phyloP scores from a whole-genome alignment of 2,329 filamentous ascomycete species.

The Epichloe gansuensis region DNA sequence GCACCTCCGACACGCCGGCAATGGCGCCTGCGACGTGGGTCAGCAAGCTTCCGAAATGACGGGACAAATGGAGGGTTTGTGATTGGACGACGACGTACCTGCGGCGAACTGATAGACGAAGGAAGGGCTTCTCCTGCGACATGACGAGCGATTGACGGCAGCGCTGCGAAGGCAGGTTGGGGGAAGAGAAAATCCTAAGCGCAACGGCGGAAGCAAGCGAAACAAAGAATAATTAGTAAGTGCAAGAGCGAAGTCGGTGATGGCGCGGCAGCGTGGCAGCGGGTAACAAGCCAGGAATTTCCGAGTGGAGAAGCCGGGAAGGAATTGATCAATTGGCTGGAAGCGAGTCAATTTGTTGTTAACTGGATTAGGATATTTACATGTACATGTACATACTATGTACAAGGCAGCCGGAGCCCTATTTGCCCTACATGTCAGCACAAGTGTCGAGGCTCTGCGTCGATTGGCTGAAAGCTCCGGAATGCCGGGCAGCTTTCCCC shows the following conservation, averaged over 20 bases:
- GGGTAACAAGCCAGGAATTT: background rate
- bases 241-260: conserved; percentile 3
- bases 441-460: conserved; percentile 9
- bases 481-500: background rate
- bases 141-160: conserved; percentile 33
- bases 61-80: background rate
- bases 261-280: background rate
- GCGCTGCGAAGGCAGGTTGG: background rate
- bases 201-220: background rate
- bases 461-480: conserved; percentile 16
- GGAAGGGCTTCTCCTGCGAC: conserved; percentile 62
- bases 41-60: conserved; percentile 3
- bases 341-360: too few relatives aligned
- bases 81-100: conserved; percentile 41
- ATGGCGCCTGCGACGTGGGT: conserved; percentile 54
- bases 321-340: too few relatives aligned
- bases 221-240: background rate
- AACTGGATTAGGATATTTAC: background rate
- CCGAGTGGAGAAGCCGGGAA: background rate
- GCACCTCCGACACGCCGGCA: conserved; percentile 92
- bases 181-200: background rate
- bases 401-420: conserved; percentile 7
- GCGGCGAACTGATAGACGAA: conserved; percentile 94
- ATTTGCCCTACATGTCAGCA: conserved; percentile 14
- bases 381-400: too few relatives aligned